Evolutionary conservation across 441 rosid genomes (phyloP).

Genomic region (Gossypium gossypioides): DNA sequence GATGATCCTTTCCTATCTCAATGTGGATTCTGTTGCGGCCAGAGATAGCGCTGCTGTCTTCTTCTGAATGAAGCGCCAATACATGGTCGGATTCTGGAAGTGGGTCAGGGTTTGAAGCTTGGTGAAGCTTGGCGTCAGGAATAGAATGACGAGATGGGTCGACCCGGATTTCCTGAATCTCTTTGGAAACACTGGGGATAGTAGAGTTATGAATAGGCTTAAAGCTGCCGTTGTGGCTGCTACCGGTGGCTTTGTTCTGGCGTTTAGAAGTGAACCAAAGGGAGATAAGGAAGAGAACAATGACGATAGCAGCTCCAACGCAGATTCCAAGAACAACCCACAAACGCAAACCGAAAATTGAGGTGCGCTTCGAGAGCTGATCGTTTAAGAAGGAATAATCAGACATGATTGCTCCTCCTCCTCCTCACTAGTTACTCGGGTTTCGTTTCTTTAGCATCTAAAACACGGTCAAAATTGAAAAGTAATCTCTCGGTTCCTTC

Average conservation of each 20-base stretch:
- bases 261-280: constrained; percentile 70
- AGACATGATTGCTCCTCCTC: constrained; percentile 27
- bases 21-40: constrained; percentile 52
- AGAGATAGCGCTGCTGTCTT: constrained; percentile 30
- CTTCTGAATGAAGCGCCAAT: constrained; percentile 26
- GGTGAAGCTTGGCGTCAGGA: constrained; percentile 23
- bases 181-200: constrained; percentile 61
- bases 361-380: constrained; percentile 57
- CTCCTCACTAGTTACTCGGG: background rate
- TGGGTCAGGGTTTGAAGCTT: constrained; percentile 29
- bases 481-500: background rate
- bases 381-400: constrained; percentile 38
- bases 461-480: background rate
- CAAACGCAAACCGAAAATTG: constrained; percentile 57
- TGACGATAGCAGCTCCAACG: constrained; percentile 64
- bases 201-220: constrained; percentile 26
- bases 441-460: background rate
- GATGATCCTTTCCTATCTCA: constrained; percentile 75
- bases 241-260: constrained; percentile 13
- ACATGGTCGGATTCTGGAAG: constrained; percentile 31
- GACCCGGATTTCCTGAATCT: constrained; percentile 63
- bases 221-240: constrained; percentile 14
- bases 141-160: constrained; percentile 31
- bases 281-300: constrained; percentile 65
- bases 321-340: constrained; percentile 83